Percentiles rank a stretch among this genome's conserved stretches.
Evolutionary conservation across 805 yeast genomes (phyloP).

Genomic region (Candida nanaspora): DNA sequence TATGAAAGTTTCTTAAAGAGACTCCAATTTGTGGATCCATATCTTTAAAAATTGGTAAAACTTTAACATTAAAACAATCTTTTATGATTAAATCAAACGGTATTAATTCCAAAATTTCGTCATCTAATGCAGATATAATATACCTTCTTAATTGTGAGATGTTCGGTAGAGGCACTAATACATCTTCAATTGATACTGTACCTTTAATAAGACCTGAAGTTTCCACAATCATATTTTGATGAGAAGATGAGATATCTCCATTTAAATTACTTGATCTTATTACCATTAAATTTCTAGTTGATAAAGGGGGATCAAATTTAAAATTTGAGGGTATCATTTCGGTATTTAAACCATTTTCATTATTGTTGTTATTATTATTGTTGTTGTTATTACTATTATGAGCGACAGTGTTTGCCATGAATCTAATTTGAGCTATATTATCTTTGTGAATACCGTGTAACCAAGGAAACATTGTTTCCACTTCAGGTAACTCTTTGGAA

Average conservation of each 20-base stretch:
- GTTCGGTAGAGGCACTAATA: constrained; percentile 38
- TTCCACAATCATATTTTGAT: constrained; percentile 24
- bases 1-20: constrained; percentile 75
- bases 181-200: constrained; percentile 45
- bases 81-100: constrained; percentile 24
- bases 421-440: constrained; percentile 46
- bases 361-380: too few species aligned
- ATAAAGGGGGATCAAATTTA: constrained; percentile 13
- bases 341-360: not conserved
- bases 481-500: constrained; percentile 44
- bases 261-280: constrained; percentile 22
- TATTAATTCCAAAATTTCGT: constrained; percentile 11
- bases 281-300: constrained; percentile 20
- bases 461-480: constrained; percentile 81
- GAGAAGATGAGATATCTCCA: constrained; percentile 21
- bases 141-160: constrained; percentile 20
- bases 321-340: constrained; percentile 3
- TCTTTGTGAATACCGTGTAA: constrained; percentile 66
- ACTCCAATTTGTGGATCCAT: constrained; percentile 69
- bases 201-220: constrained; percentile 46
- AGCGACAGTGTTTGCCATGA: constrained; percentile 21
- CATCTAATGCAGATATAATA: constrained; percentile 19
- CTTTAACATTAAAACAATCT: constrained; percentile 36
- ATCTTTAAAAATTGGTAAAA: constrained; percentile 47
- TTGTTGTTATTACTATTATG: not conserved